These are phyloP conservation scores for Phoenix roebelenii DNA, from an alignment of 176 grass and related monocot species.

Conservation along the genomic window DNA sequence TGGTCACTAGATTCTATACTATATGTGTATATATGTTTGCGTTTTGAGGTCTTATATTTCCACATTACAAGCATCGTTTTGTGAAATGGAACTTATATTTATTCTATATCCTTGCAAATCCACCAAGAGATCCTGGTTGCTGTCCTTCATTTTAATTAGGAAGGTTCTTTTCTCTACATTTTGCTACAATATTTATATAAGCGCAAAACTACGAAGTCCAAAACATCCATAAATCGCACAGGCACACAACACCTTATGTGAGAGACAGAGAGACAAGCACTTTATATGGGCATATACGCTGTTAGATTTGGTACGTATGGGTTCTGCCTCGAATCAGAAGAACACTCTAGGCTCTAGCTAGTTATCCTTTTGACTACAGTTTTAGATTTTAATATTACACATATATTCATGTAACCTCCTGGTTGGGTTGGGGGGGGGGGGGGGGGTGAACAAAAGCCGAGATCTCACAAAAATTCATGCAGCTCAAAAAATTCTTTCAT, in stretches of 20 bases:
- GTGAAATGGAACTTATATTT: too few species aligned
- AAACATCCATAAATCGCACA: too few species aligned
- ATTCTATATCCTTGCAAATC: too few species aligned
- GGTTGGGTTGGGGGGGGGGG: slow-evolving; percentile 23
- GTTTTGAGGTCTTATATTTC: too few species aligned
- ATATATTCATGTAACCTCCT: slow-evolving; percentile 24
- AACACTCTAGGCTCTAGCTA: background rate
- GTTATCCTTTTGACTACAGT: background rate
- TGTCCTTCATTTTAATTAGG: too few species aligned
- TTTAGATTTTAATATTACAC: background rate
- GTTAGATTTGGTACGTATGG: slow-evolving; percentile 14
- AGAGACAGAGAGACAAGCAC: slow-evolving; percentile 12
- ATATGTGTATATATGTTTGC: too few species aligned
- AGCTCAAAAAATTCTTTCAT: background rate
- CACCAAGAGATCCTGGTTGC: too few species aligned
- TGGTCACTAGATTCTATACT: too few species aligned
- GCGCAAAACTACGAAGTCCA: too few species aligned
- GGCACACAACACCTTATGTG: background rate
- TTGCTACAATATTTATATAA: too few species aligned
- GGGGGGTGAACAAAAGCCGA: background rate
- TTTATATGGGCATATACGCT: slow-evolving; percentile 21
- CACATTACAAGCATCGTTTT: too few species aligned
- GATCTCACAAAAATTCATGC: slow-evolving; percentile 2
- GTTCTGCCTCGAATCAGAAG: slow-evolving; percentile 8
- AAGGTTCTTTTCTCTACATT: too few species aligned